These are phyloP conservation scores for Monosporascus sp. DNA, from an alignment of 2,329 filamentous ascomycete genomes.

Conservation along the genomic window DNA sequence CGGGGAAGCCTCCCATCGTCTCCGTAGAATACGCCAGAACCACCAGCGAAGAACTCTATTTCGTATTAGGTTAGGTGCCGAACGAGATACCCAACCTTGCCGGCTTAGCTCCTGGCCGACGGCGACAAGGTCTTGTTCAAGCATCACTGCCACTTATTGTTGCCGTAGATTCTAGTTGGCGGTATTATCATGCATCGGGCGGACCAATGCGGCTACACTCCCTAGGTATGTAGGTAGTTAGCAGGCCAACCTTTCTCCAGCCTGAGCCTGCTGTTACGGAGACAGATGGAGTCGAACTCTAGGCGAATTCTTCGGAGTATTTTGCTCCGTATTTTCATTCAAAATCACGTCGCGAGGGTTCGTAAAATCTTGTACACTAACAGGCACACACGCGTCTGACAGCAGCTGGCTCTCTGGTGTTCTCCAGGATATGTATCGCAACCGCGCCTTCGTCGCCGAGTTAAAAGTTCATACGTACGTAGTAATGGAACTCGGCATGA, in stretches of 20 bases:
- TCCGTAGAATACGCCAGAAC: neutral
- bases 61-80: neutral
- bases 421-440: neutral
- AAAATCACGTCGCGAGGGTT: no score
- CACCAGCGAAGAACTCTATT: neutral
- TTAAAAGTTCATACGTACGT: neutral
- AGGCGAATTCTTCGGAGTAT: no score
- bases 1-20: neutral
- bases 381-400: neutral
- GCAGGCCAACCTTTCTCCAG: no score
- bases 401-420: neutral
- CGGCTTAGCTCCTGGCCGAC: neutral
- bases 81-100: neutral
- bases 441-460: neutral
- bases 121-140: neutral
- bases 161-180: no score
- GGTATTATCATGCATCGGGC: no score
- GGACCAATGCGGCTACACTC: no score
- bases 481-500: neutral
- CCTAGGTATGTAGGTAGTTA: no score
- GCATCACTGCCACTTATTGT: no score
- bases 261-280: no score
- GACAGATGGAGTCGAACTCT: no score
- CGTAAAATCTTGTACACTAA: no score
- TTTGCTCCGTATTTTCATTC: no score